A percentile compares a stretch with the other conserved stretches of the same genome.
Evolutionary conservation across 2,329 filamentous ascomycete species (phyloP).

Genomic region (Cytospora mali): DNA sequence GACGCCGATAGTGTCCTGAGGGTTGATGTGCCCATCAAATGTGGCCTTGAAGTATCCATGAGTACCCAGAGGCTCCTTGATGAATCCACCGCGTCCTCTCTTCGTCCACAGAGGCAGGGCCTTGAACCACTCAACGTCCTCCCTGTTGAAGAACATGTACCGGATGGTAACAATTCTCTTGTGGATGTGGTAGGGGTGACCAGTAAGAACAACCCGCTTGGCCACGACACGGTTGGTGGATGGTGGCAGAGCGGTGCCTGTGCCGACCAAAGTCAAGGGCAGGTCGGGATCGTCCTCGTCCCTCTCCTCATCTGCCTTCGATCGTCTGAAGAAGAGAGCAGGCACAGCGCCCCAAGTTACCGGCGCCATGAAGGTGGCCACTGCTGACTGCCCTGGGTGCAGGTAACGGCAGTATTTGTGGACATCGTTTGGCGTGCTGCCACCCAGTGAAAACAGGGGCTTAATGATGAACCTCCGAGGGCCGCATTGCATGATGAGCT

Average conservation of each 20-base stretch:
- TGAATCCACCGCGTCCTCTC: slow-evolving; percentile 81
- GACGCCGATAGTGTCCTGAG: slow-evolving; percentile 89
- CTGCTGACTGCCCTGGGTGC: slow-evolving; percentile 85
- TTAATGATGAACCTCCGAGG: slow-evolving; percentile 85
- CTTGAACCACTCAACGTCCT: slow-evolving; percentile 98
- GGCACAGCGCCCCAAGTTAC: slow-evolving; percentile 93
- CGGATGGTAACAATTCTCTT: slow-evolving; percentile 95
- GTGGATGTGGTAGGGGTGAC: slow-evolving; percentile 98
- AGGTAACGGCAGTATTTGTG: slow-evolving; percentile 95
- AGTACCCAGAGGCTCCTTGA: slow-evolving; percentile 93
- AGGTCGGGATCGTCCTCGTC: slow-evolving; percentile 48
- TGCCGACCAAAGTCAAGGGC: slow-evolving; percentile 75
- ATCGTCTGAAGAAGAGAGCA: slow-evolving; percentile 80
- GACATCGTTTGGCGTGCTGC: slow-evolving; percentile 91
- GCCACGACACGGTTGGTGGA: slow-evolving; percentile 79
- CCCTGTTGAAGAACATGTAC: slow-evolving; percentile 99
- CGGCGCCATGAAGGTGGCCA: slow-evolving; percentile 88
- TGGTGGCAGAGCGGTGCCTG: slow-evolving; percentile 82
- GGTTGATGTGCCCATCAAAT: slow-evolving; percentile 94
- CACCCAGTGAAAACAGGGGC: slow-evolving; percentile 86
- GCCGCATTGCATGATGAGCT: slow-evolving; percentile 89
- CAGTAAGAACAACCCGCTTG: slow-evolving; percentile 91
- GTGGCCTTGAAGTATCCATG: slow-evolving; percentile 99
- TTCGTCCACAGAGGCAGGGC: slow-evolving; percentile 93
- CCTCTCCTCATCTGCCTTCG: slow-evolving; percentile 45